Evolutionary conservation across 371 early-diverging fungal genomes (phyloP), one percentile per base, ranked within the genome.

Genomic region (Mortierella sp.): DNA sequence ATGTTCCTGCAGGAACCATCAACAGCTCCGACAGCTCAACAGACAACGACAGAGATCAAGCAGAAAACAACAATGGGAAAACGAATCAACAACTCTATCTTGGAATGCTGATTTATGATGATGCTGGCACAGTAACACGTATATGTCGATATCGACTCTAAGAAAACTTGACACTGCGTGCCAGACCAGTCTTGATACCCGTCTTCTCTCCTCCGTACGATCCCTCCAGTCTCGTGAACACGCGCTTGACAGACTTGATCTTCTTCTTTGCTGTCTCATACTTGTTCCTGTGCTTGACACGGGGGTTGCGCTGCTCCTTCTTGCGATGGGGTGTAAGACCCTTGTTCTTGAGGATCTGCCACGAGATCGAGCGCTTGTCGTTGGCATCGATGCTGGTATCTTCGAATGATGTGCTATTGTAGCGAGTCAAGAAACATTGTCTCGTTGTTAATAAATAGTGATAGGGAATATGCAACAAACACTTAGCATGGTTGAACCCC

Each of bases 231-330:
- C 83, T 55, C 39, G 86, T 85, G 60, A 85, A 87, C 42, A 96
- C 88, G 15, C 89, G 83, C 73, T 89, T 90, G 78, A 92, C 81
- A 42, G 91, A 90, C 63, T 86, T 84, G 78, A 98, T 81, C 79
- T 93, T 95, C 90, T 97, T 98, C 86, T 90, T 87, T 58, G 94
- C 93, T 79, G 87, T 82, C 65, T 94, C 97, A 85, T 87, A 98
- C 84, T 92, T 92, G 81, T 87, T 88, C 41, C 93, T 85, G 72
- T 94, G 90, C 86, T 96, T 97, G 76, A 98, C 97, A 79, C 99
- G 92, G 37, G 97, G 92, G 83, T 98, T 98, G 79, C 97, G 92
- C 70, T 93, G 86, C 56, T 94, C 95, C 89, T 97, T 97, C 81
- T 90, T 92, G 65, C 98, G 94, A 53, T 89, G 87, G 37, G 97